Percentiles rank a stretch among this genome's conserved stretches.
phyloP scores from a whole-genome alignment of 1,284 basidiomycete species.

The Butyriboletus appendiculatus region DNA sequence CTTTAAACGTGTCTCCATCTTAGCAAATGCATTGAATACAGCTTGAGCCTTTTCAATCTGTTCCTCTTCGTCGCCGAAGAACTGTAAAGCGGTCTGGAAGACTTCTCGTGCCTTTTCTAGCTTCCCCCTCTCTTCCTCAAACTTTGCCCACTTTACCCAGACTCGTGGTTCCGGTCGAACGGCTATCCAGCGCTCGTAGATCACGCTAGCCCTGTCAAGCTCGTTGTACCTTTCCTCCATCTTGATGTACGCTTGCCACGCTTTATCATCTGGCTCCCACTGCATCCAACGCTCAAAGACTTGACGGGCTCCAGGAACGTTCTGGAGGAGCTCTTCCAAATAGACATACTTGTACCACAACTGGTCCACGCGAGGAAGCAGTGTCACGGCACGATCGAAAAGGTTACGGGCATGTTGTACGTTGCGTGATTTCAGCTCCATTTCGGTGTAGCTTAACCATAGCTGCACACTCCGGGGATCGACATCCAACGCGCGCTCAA shows the following conservation, averaged over 20 bases:
- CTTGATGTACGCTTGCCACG: constrained; percentile 98
- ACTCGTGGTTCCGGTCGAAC: constrained; percentile 92
- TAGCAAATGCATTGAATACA: constrained; percentile 95
- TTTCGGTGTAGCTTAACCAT: constrained; percentile 97
- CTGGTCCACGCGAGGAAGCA: constrained; percentile 93
- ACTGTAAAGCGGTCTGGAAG: constrained; percentile 95
- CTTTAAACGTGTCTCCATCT: constrained; percentile 96
- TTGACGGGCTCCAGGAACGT: constrained; percentile 93
- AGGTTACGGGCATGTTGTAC: constrained; percentile 97
- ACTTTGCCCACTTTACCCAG: constrained; percentile 98
- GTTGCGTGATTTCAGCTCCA: constrained; percentile 96
- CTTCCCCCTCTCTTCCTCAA: constrained; percentile 89
- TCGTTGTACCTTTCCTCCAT: constrained; percentile 95
- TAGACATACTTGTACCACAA: constrained; percentile 99
- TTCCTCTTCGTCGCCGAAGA: constrained; percentile 97
- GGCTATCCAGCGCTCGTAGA: constrained; percentile 95
- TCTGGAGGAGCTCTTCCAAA: constrained; percentile 95
- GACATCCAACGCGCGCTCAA: constrained; percentile 95
- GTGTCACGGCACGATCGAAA: constrained; percentile 94
- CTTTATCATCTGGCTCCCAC: constrained; percentile 99
- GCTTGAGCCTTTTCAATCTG: constrained; percentile 97
- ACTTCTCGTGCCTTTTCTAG: constrained; percentile 94
- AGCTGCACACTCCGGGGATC: constrained; percentile 88
- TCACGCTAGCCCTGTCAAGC: constrained; percentile 85
- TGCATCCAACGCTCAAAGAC: constrained; percentile 99